Evolutionary conservation across 2,329 filamentous ascomycete species (phyloP).

Genomic region (Mollisiaceae sp.): DNA sequence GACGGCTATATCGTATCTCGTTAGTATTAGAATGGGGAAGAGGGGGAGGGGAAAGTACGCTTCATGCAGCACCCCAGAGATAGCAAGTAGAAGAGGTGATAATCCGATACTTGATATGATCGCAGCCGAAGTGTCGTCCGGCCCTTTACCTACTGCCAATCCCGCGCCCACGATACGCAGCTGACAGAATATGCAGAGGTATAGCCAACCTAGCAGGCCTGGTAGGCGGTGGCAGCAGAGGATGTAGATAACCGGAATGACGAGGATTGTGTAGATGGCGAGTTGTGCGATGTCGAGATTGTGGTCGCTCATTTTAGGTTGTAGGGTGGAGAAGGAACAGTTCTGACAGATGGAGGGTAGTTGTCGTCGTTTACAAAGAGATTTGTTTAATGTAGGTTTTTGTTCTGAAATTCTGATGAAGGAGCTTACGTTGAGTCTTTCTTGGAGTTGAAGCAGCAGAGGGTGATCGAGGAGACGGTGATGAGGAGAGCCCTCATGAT

Average conservation of each 20-base stretch:
- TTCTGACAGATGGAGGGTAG: background rate
- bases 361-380: background rate
- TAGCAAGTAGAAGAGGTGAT: constrained; percentile 31
- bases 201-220: constrained; percentile 48
- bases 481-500: constrained; percentile 7
- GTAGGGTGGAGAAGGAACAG: background rate
- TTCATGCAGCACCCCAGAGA: constrained; percentile 32
- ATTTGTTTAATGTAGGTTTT: background rate
- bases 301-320: background rate
- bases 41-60: constrained; percentile 24
- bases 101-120: constrained; percentile 32
- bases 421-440: background rate
- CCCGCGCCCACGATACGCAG: constrained; percentile 45
- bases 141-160: constrained; percentile 38
- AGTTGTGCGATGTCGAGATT: constrained; percentile 24
- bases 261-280: constrained; percentile 45
- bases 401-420: background rate
- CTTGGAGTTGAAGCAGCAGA: constrained; percentile 11
- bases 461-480: constrained; percentile 7
- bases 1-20: constrained; percentile 27
- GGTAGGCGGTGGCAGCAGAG: constrained; percentile 43
- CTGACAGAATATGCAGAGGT: constrained; percentile 46
- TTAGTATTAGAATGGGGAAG: background rate
- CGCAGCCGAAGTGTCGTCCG: constrained; percentile 5
- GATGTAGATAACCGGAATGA: constrained; percentile 42